Evolutionary conservation across 2,329 filamentous ascomycete genomes (phyloP).

Genomic region (Incumbomyces delicatus): DNA sequence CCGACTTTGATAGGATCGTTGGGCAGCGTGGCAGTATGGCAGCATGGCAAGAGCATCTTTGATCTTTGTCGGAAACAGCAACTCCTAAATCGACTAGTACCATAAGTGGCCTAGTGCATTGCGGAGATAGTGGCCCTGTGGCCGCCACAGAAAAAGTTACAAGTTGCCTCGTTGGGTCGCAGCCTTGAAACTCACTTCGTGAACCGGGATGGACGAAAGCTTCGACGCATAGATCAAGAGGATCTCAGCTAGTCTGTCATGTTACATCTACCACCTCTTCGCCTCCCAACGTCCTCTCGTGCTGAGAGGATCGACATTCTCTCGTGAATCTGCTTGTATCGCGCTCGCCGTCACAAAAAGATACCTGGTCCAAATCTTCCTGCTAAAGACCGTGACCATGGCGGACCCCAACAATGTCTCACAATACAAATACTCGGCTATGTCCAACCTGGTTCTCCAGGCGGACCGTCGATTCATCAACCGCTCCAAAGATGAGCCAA

Average conservation of each 20-base stretch:
- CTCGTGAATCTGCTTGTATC: background rate
- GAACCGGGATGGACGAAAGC: background rate
- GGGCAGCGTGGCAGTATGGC: too few species aligned
- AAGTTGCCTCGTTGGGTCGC: background rate
- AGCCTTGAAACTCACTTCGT: background rate
- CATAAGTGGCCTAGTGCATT: background rate
- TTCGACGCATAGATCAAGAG: background rate
- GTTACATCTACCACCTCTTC: too few species aligned
- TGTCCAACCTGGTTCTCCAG: conserved; percentile 99
- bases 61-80: too few species aligned
- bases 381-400: conserved; percentile 42
- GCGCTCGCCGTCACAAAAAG: background rate
- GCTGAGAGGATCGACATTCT: too few species aligned
- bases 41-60: too few species aligned
- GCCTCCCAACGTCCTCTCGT: too few species aligned
- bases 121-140: background rate
- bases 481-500: conserved; percentile 85
- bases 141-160: background rate
- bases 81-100: background rate
- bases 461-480: conserved; percentile 93
- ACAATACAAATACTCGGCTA: conserved; percentile 98
- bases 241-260: too few species aligned
- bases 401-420: conserved; percentile 67
- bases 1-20: too few species aligned
- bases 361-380: background rate